A percentile compares a stretch with the other conserved stretches of the same genome.
Conservation (phyloP, 2,329 filamentous ascomycete species). For the Verticillium zaregamsianum region DNA sequence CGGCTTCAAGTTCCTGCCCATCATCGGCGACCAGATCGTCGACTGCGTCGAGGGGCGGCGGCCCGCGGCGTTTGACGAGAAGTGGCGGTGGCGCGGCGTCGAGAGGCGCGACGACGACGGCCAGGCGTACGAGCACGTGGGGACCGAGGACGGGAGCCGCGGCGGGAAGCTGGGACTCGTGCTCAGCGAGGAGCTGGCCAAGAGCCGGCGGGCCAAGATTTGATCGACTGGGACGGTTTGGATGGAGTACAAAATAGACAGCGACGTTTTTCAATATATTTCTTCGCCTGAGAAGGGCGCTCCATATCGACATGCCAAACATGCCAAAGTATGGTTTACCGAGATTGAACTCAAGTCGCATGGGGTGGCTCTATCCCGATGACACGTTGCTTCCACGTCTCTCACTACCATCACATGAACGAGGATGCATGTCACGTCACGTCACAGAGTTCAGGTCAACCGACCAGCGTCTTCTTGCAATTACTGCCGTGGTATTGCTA, state of each 20-base stretch:
- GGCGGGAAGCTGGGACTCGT: conserved; percentile 43
- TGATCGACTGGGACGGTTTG: background rate
- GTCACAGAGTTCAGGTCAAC: background rate
- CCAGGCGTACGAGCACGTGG: conserved; percentile 30
- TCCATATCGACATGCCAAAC: too few relatives aligned
- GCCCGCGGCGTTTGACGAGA: conserved; percentile 46
- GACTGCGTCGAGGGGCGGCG: conserved; percentile 47
- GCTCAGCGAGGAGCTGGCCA: conserved; percentile 37
- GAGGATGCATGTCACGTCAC: too few relatives aligned
- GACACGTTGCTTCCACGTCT: too few relatives aligned
- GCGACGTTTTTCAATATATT: background rate
- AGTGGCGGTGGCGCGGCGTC: conserved; percentile 57
- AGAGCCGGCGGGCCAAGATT: background rate
- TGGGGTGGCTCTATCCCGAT: too few relatives aligned
- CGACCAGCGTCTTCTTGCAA: background rate
- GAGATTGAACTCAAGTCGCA: too few relatives aligned
- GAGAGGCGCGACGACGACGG: conserved; percentile 36
- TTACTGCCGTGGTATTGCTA: conserved; percentile 1
- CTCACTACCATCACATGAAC: too few relatives aligned
- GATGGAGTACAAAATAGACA: background rate
- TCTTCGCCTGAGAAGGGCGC: too few relatives aligned
- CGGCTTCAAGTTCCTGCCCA: conserved; percentile 66
- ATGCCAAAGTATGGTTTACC: too few relatives aligned
- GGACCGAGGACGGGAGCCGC: conserved; percentile 50
- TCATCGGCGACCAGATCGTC: conserved; percentile 58